Percentiles rank a stretch among this genome's conserved stretches.
These are phyloP conservation scores for Pseudocohnilembus persalinus DNA, from an alignment of 169 alveolate species.

Conservation along the genomic window DNA sequence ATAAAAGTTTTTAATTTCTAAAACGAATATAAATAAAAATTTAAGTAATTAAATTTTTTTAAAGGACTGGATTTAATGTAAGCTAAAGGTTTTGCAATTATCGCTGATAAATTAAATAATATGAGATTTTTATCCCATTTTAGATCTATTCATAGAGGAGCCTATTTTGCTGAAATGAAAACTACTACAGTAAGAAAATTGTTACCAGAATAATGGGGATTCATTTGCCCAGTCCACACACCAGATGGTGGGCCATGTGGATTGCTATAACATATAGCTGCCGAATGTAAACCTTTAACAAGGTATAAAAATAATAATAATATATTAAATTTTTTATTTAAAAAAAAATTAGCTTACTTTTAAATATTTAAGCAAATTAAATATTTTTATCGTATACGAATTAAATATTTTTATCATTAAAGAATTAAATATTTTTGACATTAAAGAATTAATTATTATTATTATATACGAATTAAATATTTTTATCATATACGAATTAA, in stretches of 20 bases:
- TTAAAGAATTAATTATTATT: no score
- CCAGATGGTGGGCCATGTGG: conserved; percentile 99
- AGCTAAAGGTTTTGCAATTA: conserved; percentile 97
- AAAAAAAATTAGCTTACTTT: conserved; percentile 12
- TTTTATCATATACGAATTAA: no score
- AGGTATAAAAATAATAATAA: not conserved
- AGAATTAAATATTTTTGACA: no score
- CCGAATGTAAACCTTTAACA: conserved; percentile 84
- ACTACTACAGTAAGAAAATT: conserved; percentile 97
- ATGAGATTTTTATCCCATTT: conserved; percentile 97
- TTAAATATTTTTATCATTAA: no score
- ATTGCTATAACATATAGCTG: conserved; percentile 94
- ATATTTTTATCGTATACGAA: no score
- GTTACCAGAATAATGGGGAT: conserved; percentile 99
- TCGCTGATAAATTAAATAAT: conserved; percentile 98
- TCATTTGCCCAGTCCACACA: conserved; percentile 99
- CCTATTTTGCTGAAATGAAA: conserved; percentile 96
- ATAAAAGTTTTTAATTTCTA: no score
- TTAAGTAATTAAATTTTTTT: conserved; percentile 59
- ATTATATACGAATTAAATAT: no score
- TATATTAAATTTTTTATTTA: conserved; percentile 2
- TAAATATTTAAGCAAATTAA: no score
- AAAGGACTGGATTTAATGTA: conserved; percentile 83
- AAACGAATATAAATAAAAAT: not conserved
- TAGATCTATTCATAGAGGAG: conserved; percentile 99